Base-by-base conservation (phyloP, 306 rosid species). In the Quercus mongolica region DNA sequence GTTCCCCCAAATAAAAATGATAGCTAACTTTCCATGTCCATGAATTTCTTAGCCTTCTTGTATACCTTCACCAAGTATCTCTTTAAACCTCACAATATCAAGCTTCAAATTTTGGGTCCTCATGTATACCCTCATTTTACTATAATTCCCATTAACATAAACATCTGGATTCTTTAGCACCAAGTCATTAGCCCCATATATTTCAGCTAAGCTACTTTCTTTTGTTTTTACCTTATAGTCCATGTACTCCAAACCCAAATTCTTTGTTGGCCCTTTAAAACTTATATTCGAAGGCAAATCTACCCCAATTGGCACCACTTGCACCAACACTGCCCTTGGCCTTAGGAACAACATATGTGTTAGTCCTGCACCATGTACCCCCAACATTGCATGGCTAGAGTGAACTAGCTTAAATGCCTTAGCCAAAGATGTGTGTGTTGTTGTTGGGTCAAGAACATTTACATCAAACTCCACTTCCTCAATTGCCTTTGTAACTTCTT, bases 311-410 rank as follows among this genome's bases (percentile, higher is more conserved):
- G 90, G 96, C 44, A 89, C 87, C 82, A 89, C 84, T 14, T 89
- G 92, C 13, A 89, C 8, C 69, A 82, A n/a, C 19, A 82, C 64
- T 0, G 85, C 76, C 0, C 92, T 89, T 1, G 76, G 64, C 49
- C 80, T 51, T 0, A 88, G 68, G 70, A 91, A 89, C 72, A 89
- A 28, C 0, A 56, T 52, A 71, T 87, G 83, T 17, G 95, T 91
- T 11, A 89, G 67, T 4, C 84, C 91, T 0, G 87, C 87, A 1
- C 96, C 91, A 51, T 89, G 95, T 1, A 91, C 85, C 3, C 92
- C 93, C 5, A 89, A 35, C 77, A 88, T 5, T 2, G 54, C 90
- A 67, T 90, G 78, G 51, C 87, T 84, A 2, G 72, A 35, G 38
- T 86, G 83, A 14, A 86, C 12, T 46, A 83, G 1, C 52, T 49